Base-by-base conservation (phyloP, 2,329 filamentous ascomycete species). In the Fusarium nodosum region DNA sequence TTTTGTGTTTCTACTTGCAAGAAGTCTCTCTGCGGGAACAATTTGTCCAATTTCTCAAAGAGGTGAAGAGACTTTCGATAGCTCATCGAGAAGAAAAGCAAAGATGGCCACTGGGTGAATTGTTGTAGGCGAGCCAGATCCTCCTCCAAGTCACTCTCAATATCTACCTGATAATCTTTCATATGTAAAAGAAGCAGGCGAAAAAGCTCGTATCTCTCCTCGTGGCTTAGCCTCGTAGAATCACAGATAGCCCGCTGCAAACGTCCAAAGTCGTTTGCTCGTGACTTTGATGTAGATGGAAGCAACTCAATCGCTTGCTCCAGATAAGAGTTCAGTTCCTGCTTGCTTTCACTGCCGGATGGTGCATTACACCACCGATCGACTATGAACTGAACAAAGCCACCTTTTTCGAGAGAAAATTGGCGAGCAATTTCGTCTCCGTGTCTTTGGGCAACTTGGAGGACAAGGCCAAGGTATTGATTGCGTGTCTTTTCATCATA, bases 181-280 rank as follows among this genome's bases (percentile, higher is more conserved):
- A 58, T 30, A n/a, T 76, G 53, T 15, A 60, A 44, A 18, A 77
- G 20, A 3, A 75, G 36, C 2, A 77, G 60, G 1, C 69, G 69
- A 7, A 77, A 64, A 5, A 77, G 46, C 0, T 70, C 61, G 24
- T 76, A 77, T 31, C 39, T 72, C 9, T 41, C 47, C 20, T 55
- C 38, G 2, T 12, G 4, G 8, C 30, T 42, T 15, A 60, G 26
- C 13, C 53, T 54, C 28, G n/a, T n/a, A 4, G 44, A 30, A 26
- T 39, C 12, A 24, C 33, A 4, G 15, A 69, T 15, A 5, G 33
- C 44, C 8, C 47, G 7, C 6, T 39, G 36, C 4, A 71, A 24
- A 1, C 12, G 12, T 0, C 24, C 44, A 2, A 73, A 7, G 1
- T 12, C 39, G 28, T 26, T 36, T 50, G 22, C 47, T 50, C 31